Percentiles rank a stretch among this genome's conserved stretches.
Evolutionary conservation across 345 rosid genomes (phyloP).

Genomic region (Isatis tinctoria): DNA sequence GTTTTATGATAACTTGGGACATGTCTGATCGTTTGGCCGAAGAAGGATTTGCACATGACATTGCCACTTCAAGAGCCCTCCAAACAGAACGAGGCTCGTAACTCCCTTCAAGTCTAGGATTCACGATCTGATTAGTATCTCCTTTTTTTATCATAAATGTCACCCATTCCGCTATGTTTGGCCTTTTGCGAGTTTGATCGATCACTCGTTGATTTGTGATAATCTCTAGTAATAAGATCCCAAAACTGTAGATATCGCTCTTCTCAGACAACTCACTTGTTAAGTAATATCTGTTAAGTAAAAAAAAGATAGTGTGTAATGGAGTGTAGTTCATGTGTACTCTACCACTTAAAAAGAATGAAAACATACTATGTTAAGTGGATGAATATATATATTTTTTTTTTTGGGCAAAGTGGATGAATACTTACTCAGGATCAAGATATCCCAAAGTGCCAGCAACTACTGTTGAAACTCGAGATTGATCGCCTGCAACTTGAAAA

Average conservation of each 20-base stretch:
- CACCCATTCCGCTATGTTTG: slow-evolving; percentile 37
- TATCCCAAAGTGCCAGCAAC: slow-evolving; percentile 31
- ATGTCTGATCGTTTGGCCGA: slow-evolving; percentile 36
- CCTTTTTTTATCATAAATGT: slow-evolving; percentile 24
- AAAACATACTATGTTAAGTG: not conserved
- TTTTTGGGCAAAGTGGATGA: not conserved
- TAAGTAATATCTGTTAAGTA: slow-evolving; percentile 14
- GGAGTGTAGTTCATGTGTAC: not conserved
- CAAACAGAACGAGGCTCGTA: slow-evolving; percentile 29
- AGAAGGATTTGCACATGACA: slow-evolving; percentile 35
- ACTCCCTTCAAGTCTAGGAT: slow-evolving; percentile 37
- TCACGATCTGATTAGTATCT: slow-evolving; percentile 32
- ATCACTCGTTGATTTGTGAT: slow-evolving; percentile 42
- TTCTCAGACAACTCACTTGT: slow-evolving; percentile 35
- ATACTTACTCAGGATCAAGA: slow-evolving; percentile 29
- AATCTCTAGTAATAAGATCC: slow-evolving; percentile 43
- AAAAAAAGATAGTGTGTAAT: too few species aligned
- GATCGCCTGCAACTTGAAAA: slow-evolving; percentile 4
- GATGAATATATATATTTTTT: too few species aligned
- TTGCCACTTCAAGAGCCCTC: slow-evolving; percentile 44
- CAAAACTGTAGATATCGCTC: slow-evolving; percentile 53
- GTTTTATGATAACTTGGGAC: slow-evolving; percentile 28
- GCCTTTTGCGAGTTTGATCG: slow-evolving; percentile 4
- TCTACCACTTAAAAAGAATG: not conserved
- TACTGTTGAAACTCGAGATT: slow-evolving; percentile 11